Evolutionary conservation across 768 basidiomycete genomes (phyloP), one percentile per base, ranked within the genome.

Genomic region (Pleurotus citrinopileatus): DNA sequence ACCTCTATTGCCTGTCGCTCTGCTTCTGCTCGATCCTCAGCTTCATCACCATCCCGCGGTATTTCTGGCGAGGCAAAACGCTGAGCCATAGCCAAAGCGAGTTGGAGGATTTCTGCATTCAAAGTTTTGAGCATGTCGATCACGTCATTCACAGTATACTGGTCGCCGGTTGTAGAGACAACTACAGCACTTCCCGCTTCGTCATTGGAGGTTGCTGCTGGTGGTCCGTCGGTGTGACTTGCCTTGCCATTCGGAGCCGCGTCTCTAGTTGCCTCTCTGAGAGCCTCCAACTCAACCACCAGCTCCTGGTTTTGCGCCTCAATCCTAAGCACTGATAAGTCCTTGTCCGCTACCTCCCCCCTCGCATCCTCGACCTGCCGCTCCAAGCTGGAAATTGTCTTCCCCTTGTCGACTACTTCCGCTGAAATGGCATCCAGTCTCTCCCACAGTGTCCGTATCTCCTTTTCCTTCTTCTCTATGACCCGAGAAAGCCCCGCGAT

Each of bases 41-140:
- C 26, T 4, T 58, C 58, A 42, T 57, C 59, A 27, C 19, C 42
- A 22, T 40, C 42, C 26, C 37, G 32, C 8, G 42, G 34, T 22
- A 44, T 46, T 5, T 36, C 53, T 25, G 61, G 65, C 12, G 67
- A 64, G 7, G 61, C 62, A 59, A 78, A 65, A 1, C 68, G 60
- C 51, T 83, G 80, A 3, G 81, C 72, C 67, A 82, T 73, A 53
- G 66, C 69, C 1, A 80, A 77, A 1, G 80, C 74, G 10, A 70
- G 71, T 57, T 83, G 81, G 27, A 77, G 69, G 22, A 83, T 77
- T 47, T 80, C 76, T 3, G 71, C 64, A 56, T 83, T 83, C 29
- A 84, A 63, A 10, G 64, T 62, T 47, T 75, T 67, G n/a, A 83
- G 65, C 61, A 78, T 69, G 7, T 59, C 63, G 38, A 75, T 73